A percentile compares a stretch with the other conserved stretches of the same genome.
These are phyloP conservation scores for Borealophlyctis nickersoniae DNA, from an alignment of 192 early-diverging fungal species.

Conservation along the genomic window DNA sequence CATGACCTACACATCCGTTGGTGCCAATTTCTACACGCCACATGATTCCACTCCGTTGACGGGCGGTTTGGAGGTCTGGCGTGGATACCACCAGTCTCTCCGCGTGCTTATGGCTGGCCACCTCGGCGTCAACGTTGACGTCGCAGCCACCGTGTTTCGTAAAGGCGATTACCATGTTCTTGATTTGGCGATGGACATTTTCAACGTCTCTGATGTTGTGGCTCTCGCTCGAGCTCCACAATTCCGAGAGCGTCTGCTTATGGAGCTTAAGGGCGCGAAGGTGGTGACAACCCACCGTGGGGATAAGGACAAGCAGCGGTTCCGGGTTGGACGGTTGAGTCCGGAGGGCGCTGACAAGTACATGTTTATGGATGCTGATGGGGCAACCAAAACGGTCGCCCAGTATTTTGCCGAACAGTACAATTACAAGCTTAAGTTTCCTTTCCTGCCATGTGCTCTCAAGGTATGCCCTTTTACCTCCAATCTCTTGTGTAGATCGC, in stretches of 20 bases:
- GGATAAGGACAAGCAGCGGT: slow-evolving; percentile 27
- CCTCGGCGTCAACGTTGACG: slow-evolving; percentile 40
- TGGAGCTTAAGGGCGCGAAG: slow-evolving; percentile 24
- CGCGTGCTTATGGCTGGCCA: slow-evolving; percentile 43
- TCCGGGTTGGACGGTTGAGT: slow-evolving; percentile 21
- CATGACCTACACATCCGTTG: slow-evolving; percentile 28
- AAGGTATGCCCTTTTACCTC: slow-evolving; percentile 21
- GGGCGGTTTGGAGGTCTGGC: slow-evolving; percentile 42
- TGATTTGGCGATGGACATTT: slow-evolving; percentile 51
- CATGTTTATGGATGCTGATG: slow-evolving; percentile 22
- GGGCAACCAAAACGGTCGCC: slow-evolving; percentile 15
- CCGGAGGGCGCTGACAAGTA: slow-evolving; percentile 15
- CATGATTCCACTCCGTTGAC: slow-evolving; percentile 21
- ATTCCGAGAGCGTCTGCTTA: not conserved
- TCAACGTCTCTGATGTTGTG: slow-evolving; percentile 37
- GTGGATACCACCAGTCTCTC: slow-evolving; percentile 41
- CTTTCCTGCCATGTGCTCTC: slow-evolving; percentile 69
- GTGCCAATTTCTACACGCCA: slow-evolving; percentile 34
- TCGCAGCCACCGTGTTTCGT: slow-evolving; percentile 38
- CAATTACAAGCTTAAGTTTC: slow-evolving; percentile 59
- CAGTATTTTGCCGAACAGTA: slow-evolving; percentile 61
- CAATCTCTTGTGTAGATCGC: not conserved
- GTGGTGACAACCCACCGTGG: slow-evolving; percentile 30
- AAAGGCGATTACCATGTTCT: slow-evolving; percentile 42
- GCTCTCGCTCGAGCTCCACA: slow-evolving; percentile 14